Percentiles rank a stretch among this genome's conserved stretches.
Conservation (phyloP, 2,329 filamentous ascomycete genomes). For the Coniella vitis region DNA sequence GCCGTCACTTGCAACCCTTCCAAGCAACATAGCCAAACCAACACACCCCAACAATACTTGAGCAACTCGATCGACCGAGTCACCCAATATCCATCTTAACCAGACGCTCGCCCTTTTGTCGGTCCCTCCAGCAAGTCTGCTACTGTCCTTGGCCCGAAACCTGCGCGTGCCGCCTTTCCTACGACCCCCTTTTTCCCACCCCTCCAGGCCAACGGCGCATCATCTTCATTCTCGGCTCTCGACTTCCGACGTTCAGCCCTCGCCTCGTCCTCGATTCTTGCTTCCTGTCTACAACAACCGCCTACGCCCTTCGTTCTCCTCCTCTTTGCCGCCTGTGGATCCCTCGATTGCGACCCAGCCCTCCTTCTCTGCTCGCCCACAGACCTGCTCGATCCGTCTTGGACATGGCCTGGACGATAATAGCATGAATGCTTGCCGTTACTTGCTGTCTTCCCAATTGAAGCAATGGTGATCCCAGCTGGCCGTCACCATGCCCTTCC, state of each 20-base stretch:
- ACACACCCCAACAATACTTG: too few relatives aligned
- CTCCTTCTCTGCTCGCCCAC: not conserved
- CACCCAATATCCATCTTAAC: too few relatives aligned
- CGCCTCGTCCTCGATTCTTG: too few relatives aligned
- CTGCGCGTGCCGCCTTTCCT: not conserved
- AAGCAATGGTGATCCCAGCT: conserved; percentile 9
- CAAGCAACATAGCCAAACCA: too few relatives aligned
- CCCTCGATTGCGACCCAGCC: not conserved
- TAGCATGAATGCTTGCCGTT: conserved; percentile 7
- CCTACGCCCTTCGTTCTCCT: too few relatives aligned
- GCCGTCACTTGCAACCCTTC: too few relatives aligned
- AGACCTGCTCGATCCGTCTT: not conserved
- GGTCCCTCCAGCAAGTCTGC: not conserved
- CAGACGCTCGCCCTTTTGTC: not conserved
- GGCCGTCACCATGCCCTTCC: conserved; percentile 46
- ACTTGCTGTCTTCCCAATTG: conserved; percentile 1
- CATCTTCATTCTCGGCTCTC: not conserved
- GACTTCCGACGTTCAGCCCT: not conserved
- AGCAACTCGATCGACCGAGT: too few relatives aligned
- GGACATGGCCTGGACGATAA: conserved; percentile 11
- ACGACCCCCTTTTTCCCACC: not conserved
- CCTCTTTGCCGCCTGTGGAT: too few relatives aligned
- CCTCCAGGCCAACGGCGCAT: not conserved
- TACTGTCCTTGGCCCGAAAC: too few relatives aligned
- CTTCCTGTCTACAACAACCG: too few relatives aligned